These are phyloP conservation scores for Diplodia mutila DNA, from an alignment of 2,329 filamentous ascomycete species.

Conservation along the genomic window DNA sequence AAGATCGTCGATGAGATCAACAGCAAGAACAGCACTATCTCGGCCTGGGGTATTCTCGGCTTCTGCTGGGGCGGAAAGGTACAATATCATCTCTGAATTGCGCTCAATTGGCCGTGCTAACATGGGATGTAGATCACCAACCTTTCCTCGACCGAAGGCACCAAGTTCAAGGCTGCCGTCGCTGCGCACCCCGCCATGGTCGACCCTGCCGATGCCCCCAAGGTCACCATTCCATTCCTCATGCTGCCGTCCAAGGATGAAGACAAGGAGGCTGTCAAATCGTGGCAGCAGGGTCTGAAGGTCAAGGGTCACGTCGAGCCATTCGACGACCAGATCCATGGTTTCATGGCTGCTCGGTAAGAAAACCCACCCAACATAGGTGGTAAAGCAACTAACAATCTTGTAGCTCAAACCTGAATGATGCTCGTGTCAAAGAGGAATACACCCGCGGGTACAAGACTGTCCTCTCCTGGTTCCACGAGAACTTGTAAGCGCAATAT, in stretches of 20 bases:
- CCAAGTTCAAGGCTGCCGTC: conserved; percentile 61
- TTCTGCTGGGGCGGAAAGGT: conserved; percentile 63
- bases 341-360: conserved; percentile 49
- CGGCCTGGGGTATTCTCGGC: conserved; percentile 63
- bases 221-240: conserved; percentile 60
- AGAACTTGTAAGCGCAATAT: conserved; percentile 52
- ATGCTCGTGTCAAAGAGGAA: conserved; percentile 53
- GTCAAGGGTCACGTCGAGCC: conserved; percentile 52
- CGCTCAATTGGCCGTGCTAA: neutral
- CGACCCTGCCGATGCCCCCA: conserved; percentile 60
- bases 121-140: conserved; percentile 54
- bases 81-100: neutral
- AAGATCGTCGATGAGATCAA: conserved; percentile 60
- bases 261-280: conserved; percentile 54
- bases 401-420: conserved; percentile 48
- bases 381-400: neutral
- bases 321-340: conserved; percentile 54
- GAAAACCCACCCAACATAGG: neutral
- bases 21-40: conserved; percentile 49
- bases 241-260: conserved; percentile 63
- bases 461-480: conserved; percentile 56
- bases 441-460: conserved; percentile 56
- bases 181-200: conserved; percentile 65
- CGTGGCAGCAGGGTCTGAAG: conserved; percentile 55
- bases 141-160: conserved; percentile 55